phyloP scores from a whole-genome alignment of 129 eudicot genomes.

The Escallonia rubra region DNA sequence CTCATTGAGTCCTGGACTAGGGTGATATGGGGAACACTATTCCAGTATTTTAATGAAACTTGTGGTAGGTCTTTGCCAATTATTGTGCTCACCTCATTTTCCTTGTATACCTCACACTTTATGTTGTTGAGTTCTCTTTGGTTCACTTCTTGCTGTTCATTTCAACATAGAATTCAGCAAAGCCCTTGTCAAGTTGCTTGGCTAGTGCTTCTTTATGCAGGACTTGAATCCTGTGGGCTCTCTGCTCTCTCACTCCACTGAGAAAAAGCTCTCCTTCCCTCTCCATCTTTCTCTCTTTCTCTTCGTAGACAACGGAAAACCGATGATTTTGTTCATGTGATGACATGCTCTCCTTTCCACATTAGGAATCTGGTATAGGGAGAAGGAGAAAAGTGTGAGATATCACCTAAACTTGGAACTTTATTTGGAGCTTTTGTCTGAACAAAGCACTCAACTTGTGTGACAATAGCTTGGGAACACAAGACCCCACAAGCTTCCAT shows the following conservation, averaged over 20 bases:
- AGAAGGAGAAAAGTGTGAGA: constrained; percentile 14
- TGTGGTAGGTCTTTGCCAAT: constrained; percentile 3
- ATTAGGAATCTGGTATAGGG: constrained; percentile 24
- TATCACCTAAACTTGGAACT: constrained; percentile 23
- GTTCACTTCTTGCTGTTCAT: neutral
- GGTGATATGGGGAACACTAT: neutral
- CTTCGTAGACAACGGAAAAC: constrained; percentile 17
- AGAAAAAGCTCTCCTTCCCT: constrained; percentile 15
- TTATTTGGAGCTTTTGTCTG: constrained; percentile 22
- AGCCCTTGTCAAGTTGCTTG: constrained; percentile 8
- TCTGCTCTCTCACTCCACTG: constrained; percentile 26
- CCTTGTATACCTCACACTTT: neutral
- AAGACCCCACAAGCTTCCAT: constrained; percentile 10
- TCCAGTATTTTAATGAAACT: neutral
- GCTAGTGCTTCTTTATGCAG: constrained; percentile 3
- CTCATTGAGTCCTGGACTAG: constrained; percentile 1
- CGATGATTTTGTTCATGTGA: constrained; percentile 32
- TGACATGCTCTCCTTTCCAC: constrained; percentile 30
- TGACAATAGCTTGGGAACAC: constrained; percentile 4
- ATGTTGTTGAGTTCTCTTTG: constrained; percentile 1
- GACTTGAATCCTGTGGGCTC: constrained; percentile 20
- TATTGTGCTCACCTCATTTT: neutral
- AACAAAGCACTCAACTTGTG: constrained; percentile 14
- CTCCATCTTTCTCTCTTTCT: neutral
- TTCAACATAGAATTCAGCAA: constrained; percentile 5